Conservation (phyloP, 2,329 filamentous ascomycete genomes). For the Ophiognomonia clavigignenti-juglandacearum region DNA sequence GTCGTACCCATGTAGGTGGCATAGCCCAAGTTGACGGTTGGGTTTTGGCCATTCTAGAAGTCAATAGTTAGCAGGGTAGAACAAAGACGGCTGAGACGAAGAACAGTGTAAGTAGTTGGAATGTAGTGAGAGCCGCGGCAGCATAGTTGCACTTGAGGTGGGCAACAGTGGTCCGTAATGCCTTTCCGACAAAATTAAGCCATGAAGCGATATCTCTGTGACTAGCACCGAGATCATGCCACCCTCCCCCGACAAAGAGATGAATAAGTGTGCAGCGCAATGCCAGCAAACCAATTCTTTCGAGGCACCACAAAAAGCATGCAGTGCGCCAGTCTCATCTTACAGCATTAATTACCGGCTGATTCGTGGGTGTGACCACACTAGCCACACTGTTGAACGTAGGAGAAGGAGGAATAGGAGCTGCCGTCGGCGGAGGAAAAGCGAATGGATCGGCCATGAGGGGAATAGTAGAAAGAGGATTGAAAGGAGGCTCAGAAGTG, state of each 20-base stretch:
- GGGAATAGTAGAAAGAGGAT: slow-evolving; percentile 10
- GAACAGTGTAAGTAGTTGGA: neutral
- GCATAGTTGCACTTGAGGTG: no score
- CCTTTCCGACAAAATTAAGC: no score
- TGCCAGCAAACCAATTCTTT: no score
- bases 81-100: neutral
- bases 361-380: slow-evolving; percentile 1
- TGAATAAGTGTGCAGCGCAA: no score
- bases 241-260: no score
- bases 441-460: slow-evolving; percentile 3
- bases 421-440: neutral
- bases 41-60: slow-evolving; percentile 7
- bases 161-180: no score
- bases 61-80: slow-evolving; percentile 3
- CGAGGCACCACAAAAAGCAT: no score
- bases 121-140: no score
- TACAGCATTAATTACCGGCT: slow-evolving; percentile 6
- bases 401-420: slow-evolving; percentile 4
- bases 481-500: neutral
- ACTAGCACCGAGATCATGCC: no score
- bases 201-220: no score
- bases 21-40: slow-evolving; percentile 15
- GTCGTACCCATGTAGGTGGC: slow-evolving; percentile 14
- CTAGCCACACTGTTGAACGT: neutral
- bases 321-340: neutral